Base-by-base conservation (phyloP, 768 basidiomycete species). In the Collybiopsis confluens region DNA sequence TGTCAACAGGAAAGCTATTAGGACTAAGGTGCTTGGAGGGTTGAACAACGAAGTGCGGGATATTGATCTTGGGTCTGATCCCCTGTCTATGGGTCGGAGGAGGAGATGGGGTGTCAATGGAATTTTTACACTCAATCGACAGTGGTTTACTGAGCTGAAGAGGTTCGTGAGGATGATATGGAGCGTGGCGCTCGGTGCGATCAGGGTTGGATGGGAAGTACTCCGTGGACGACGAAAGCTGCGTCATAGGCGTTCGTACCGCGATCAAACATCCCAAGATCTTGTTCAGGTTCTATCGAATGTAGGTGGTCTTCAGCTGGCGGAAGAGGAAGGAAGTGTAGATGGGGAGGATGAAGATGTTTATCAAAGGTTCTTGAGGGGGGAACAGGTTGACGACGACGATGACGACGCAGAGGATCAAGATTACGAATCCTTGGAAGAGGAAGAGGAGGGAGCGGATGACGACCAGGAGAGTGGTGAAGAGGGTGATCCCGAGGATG, bases 351-450 rank as follows among this genome's bases (percentile, higher is more conserved):
- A 58, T 21, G 73, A 74, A 4, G 67, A 62, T 24, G 73, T 77
- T 1, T 88, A 87, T 63, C 65, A 68, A 54, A 71, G 78, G 28
- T 88, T 89, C 59, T 67, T 87, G 56, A 71, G 76, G 15, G 87
- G 84, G 10, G 85, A 87, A 50, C 70, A 69, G 44, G 70, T 75
- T 7, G 71, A 57, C n/a, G 64, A 68, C 33, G 73, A 73, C 21
- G 76, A 76, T 18, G 68, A 68, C 8, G 68, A 68, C 49, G 28
- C 61, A 57, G 33, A 62, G 62, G 37, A 37, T 53, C 37, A 56
- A 55, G 30, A 41, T 9, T n/a, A 75, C 66, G 65, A 69, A 66
- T 30, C 61, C 54, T 48, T 64, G 60, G 24, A 56, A 28, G 42
- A 62, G 57, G 23, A 62, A 47, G 18, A 64, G 60, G 24, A 56